These are phyloP conservation scores for Jamesozyma rosinii DNA, from an alignment of 805 yeast species.

Conservation along the genomic window DNA sequence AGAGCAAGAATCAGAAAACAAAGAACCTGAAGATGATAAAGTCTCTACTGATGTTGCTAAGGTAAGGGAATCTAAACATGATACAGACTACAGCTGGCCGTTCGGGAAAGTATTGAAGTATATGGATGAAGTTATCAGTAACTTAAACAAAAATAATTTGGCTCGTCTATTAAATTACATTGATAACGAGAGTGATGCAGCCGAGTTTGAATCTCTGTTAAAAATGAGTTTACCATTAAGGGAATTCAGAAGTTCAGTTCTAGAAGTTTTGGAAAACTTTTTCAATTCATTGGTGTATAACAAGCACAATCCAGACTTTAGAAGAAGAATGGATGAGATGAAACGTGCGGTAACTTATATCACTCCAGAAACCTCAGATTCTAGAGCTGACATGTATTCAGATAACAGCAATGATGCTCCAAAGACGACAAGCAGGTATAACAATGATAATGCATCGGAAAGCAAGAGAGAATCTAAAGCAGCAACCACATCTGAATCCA, in stretches of 20 bases:
- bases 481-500: not conserved
- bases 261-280: constrained; percentile 8
- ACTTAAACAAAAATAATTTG: constrained; percentile 12
- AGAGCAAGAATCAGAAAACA: constrained; percentile 5
- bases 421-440: constrained; percentile 14
- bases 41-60: not conserved
- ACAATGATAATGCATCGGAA: not conserved
- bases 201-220: constrained; percentile 6
- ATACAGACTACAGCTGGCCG: constrained; percentile 7
- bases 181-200: constrained; percentile 8
- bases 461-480: not conserved
- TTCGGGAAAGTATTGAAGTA: constrained; percentile 13
- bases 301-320: constrained; percentile 12
- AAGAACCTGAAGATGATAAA: not conserved
- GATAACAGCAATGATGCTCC: constrained; percentile 6
- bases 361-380: constrained; percentile 3
- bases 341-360: constrained; percentile 5
- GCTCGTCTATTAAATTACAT: constrained; percentile 10
- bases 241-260: constrained; percentile 8
- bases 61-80: not conserved
- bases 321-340: constrained; percentile 6
- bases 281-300: constrained; percentile 11
- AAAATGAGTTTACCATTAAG: constrained; percentile 6
- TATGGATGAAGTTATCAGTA: constrained; percentile 15
- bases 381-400: constrained; percentile 9